These are phyloP conservation scores for Russula ochroleuca DNA, from an alignment of 768 basidiomycete species.

Conservation along the genomic window DNA sequence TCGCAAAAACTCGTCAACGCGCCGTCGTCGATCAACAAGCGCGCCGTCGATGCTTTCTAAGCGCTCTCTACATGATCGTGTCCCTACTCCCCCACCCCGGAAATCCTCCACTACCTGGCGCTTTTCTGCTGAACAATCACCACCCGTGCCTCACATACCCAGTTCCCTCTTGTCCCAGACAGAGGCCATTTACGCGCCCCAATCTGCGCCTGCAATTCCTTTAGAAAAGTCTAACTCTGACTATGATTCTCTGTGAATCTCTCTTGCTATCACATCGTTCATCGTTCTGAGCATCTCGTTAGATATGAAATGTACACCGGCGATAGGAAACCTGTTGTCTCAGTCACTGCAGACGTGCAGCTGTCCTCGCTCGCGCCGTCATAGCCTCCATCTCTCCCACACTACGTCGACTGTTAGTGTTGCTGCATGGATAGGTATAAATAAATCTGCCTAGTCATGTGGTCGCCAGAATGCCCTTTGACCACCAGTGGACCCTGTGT, in stretches of 20 bases:
- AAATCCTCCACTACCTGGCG: slow-evolving; percentile 49
- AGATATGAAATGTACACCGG: slow-evolving; percentile 81
- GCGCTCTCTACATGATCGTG: slow-evolving; percentile 76
- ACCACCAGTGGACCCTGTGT: too few relatives aligned
- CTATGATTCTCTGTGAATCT: slow-evolving; percentile 74
- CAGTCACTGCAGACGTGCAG: slow-evolving; percentile 36
- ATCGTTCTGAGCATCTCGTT: slow-evolving; percentile 23
- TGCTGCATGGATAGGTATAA: too few relatives aligned
- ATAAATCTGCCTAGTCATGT: too few relatives aligned
- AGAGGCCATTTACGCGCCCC: slow-evolving; percentile 36
- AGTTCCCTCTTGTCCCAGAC: slow-evolving; percentile 44
- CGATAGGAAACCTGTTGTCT: slow-evolving; percentile 43
- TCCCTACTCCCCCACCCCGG: slow-evolving; percentile 81
- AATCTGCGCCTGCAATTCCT: slow-evolving; percentile 39
- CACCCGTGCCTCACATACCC: slow-evolving; percentile 65
- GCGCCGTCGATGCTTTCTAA: slow-evolving; percentile 52
- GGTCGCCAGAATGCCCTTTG: too few relatives aligned
- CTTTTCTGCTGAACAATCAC: slow-evolving; percentile 62
- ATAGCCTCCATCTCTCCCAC: too few relatives aligned
- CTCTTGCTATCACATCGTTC: slow-evolving; percentile 22
- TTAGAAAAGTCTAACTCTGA: slow-evolving; percentile 65
- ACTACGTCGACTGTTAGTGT: too few relatives aligned
- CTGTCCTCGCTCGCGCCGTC: too few relatives aligned
- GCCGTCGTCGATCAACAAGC: slow-evolving; percentile 60
- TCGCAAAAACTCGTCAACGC: slow-evolving; percentile 37